Evolutionary conservation across 208 protist genomes (phyloP).

Genomic region (Wallacemonas sp.): DNA sequence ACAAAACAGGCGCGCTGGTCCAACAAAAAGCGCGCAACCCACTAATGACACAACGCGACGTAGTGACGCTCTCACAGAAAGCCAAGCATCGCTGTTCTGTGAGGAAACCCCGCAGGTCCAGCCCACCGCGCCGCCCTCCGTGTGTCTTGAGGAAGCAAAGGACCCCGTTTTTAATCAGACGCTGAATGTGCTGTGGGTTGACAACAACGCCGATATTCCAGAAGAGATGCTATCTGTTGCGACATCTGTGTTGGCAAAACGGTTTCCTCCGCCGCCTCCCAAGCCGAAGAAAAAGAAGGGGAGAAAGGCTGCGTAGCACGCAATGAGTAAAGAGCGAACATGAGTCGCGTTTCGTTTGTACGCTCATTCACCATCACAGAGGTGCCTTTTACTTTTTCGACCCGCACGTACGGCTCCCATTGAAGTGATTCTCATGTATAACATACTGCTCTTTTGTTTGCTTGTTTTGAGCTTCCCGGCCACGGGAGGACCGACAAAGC

Average conservation of each 20-base stretch:
- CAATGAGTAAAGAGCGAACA: slow-evolving; percentile 19
- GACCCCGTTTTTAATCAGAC: slow-evolving; percentile 28
- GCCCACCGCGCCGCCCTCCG: background rate
- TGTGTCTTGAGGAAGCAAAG: background rate
- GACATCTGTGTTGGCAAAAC: slow-evolving; percentile 38
- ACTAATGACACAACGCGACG: no score
- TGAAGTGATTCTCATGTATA: no score
- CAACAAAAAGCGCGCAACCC: no score
- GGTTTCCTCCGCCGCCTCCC: slow-evolving; percentile 48
- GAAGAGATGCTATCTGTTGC: slow-evolving; percentile 37
- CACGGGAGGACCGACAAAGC: no score
- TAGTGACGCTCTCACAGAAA: no score
- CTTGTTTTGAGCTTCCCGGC: no score
- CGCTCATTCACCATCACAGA: no score
- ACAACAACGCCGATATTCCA: slow-evolving; percentile 41
- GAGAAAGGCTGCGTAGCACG: background rate
- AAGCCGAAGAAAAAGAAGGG: slow-evolving; percentile 34
- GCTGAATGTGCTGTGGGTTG: slow-evolving; percentile 58
- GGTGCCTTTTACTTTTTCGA: no score
- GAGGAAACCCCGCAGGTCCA: background rate
- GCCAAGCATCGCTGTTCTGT: background rate
- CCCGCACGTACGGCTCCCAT: no score
- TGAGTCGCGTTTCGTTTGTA: no score
- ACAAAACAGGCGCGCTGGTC: no score
- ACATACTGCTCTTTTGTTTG: no score